Base-by-base conservation (phyloP, 2,329 filamentous ascomycete species). In the Tolypocladium guangdongense region DNA sequence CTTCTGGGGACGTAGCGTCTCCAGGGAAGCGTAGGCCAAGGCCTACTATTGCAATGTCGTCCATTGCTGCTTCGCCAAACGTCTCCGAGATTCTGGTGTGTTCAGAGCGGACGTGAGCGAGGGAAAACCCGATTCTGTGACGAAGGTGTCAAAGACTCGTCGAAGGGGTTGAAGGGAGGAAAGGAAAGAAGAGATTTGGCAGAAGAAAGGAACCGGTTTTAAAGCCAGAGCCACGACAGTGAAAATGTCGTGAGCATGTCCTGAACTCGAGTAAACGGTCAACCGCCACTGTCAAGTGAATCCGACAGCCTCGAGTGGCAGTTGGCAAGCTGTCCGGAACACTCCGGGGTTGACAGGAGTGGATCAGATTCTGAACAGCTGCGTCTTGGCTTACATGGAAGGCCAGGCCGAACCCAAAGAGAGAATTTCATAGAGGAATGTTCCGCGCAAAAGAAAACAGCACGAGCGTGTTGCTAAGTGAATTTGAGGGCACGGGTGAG, bases 21-120 rank as follows among this genome's bases (percentile, higher is more conserved):
- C 77, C 76, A 2, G 78, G 77, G 47, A 81, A 79, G 7, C 75
- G 70, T 38, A 78, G 72, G 10, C 73, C 74, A 54, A 81, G 66
- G 18, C 78, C 78, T 35, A 81, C 65, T 12, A 81, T 68, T 3
- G 76, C 78, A 49, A 80, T 74, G 50, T 76, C 74, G n/a, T 74
- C 71, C 58, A 63, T 66, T 5, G 18, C 18, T 33, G 10, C 10
- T 7, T 20, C n/a, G 4, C 2, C 4, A 10, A 11, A 10, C 7
- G n/a, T 1, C 37, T 33, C 27, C 18, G 18, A 20, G 27, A 47
- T 33, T 3, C 18, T 10, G 18, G 18, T 47, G 18, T 20, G 18
- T 18, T 12, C 18, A 20, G 27, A 20, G 3, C 14, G 11, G 7
- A n/a, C 43, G 2, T 18, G 2, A 5, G 24, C 7, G 12, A 12